Base-by-base conservation (phyloP, 1,284 basidiomycete species). In the Leccinum pachyderme region DNA sequence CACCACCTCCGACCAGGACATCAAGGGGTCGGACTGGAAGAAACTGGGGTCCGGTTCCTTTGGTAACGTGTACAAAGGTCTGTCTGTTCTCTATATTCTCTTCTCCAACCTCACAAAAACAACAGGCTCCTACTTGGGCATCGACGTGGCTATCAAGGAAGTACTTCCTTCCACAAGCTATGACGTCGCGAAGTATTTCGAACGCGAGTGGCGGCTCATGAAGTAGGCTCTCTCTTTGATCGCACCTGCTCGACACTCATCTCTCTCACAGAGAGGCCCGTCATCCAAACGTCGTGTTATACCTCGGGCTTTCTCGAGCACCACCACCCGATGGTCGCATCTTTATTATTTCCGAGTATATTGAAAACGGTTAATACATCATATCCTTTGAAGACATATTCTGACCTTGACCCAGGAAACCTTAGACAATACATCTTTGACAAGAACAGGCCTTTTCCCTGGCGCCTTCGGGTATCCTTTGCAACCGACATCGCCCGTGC, bases 101-200 rank as follows among this genome's bases (percentile, higher is more conserved):
- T 29, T 22, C 9, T 24, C 49, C 22, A 15, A 5, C 15, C 56
- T 66, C 51, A 61, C 51, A 47, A 9, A 46, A 2, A 22, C 18
- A 49, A 47, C 63, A 93, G 94, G 91, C 2, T 83, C 78, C 27
- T 98, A 98, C 75, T 84, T 98, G 27, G 95, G 95, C 4, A 91
- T 97, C 61, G 93, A 96, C 63, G 93, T 98, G 28, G 95, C 95
- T 35, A 93, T 98, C 75, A 98, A 98, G 74, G 95, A 96, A 74
- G 91, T 97, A 3, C 79, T 95, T 3, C 91, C 93, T 0, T 93
- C 89, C 13, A 91, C 77, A 13, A 90, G 90, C 61, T 96, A 97
- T 72, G 92, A 96, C 65, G 91, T 98, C 27, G 83, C 89, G 66
- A 99, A 99, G 75, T 98, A 98, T 76, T 97, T 98, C 73, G 93